Conservation (phyloP, 2,329 filamentous ascomycete species). For the Cytospora piceicola region DNA sequence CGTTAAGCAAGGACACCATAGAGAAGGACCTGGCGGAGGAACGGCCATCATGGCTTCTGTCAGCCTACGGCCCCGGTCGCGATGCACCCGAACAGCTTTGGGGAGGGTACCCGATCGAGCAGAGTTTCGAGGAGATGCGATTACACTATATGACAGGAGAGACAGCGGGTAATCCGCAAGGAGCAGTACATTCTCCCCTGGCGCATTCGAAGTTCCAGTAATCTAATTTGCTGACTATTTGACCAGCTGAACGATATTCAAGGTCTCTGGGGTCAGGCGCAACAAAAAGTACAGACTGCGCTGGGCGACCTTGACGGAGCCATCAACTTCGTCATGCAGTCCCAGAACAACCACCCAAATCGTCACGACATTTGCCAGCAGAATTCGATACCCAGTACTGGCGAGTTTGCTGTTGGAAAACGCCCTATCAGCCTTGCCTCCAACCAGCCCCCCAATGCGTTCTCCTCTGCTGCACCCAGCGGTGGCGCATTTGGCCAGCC, state of each 20-base stretch:
- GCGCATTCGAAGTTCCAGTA: conserved; percentile 24
- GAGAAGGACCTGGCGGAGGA: conserved; percentile 70
- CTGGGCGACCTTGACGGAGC: conserved; percentile 73
- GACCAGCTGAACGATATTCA: conserved; percentile 63
- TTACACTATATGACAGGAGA: conserved; percentile 69
- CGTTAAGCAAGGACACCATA: conserved; percentile 62
- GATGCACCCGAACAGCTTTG: conserved; percentile 83
- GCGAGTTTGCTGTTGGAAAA: conserved; percentile 49
- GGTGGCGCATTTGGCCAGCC: conserved; percentile 47
- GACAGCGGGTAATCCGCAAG: conserved; percentile 62
- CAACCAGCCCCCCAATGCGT: conserved; percentile 34
- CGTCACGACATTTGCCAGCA: conserved; percentile 66
- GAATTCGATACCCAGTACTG: conserved; percentile 48
- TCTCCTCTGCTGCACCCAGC: conserved; percentile 32
- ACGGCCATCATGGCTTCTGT: conserved; percentile 82
- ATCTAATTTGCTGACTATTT: conserved; percentile 18
- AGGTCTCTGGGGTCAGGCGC: conserved; percentile 64
- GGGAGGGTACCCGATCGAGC: conserved; percentile 76
- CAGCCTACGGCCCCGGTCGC: conserved; percentile 78
- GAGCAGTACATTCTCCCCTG: conserved; percentile 48
- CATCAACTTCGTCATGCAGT: conserved; percentile 68
- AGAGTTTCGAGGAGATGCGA: conserved; percentile 86
- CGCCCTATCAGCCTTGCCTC: conserved; percentile 33
- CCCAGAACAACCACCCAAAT: conserved; percentile 74
- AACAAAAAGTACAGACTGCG: conserved; percentile 73